Base-by-base conservation (phyloP, 2,329 filamentous ascomycete genomes). In the Thermothelomyces thermophilus region DNA sequence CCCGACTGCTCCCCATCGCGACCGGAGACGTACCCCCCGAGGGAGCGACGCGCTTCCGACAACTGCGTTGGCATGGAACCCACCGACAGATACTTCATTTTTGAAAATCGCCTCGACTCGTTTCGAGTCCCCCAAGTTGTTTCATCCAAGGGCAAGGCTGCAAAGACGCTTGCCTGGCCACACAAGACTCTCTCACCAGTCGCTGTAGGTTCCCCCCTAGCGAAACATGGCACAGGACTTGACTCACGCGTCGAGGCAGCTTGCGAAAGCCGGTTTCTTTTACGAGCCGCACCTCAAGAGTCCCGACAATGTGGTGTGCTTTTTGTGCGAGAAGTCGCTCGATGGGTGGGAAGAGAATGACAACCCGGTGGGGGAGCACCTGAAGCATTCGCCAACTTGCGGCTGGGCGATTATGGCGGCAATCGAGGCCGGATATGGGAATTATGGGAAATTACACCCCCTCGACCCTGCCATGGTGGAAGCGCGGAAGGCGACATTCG, bases 271-370 rank as follows among this genome's bases (percentile, higher is more conserved):
- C 50, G 93, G 93, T 33, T 95, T 98, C 71, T 93, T 85, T 70
- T 97, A 88, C 70, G 80, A 83, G 53, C 91, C 93, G 2, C 81
- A 79, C 13, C 74, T 80, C 45, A 77, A 80, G 41, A 87, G 83
- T 62, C 84, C 84, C 33, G 93, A 98, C 67, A 97, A 97, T 66
- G 87, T 87, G 41, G 79, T 82, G 58, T 98, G 93, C 67, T 97
- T 94, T 67, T 75, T 90, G 33, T 98, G 93, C 70, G 73, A 82
- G 55, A 86, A 88, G 64, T 81, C 84, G 48, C 76, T 98, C 11
- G 90, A 94, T 64, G 90, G 90, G 52, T 98, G 93, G 93, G 91
- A 97, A 62, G 76, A 84, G 34, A 82, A 83, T 19, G 93, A 98
- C 64, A 80, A 89, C 53, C 88, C 93, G 0, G 73, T 94, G 4